Base-by-base conservation (phyloP, 2,329 filamentous ascomycete species). In the Calycina herbarum region DNA sequence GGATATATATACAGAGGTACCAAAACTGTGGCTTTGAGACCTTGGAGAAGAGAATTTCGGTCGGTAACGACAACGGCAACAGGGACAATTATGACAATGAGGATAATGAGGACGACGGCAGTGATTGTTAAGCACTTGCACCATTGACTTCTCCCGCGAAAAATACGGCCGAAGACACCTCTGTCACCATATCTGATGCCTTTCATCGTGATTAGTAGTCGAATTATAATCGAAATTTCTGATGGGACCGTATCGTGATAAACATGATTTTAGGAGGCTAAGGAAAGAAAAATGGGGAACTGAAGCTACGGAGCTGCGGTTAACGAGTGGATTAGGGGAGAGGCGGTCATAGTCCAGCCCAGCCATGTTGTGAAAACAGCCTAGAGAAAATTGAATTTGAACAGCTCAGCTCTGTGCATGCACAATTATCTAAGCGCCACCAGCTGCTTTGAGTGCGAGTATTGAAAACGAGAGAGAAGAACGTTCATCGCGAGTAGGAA, bases 1-100 rank as follows among this genome's bases (percentile, higher is more conserved):
- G 56, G 56, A 57, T 57, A 57, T 11, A 57, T 35, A 20, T 33
- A 57, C 24, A 57, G 15, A 29, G 56, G 56, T n/a, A 57, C 27
- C 27, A 57, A 17, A 35, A 57, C 56, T 1, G 48, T 54, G 48
- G 48, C 48, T 54, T 24, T 24, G 24, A 54, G 48, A 24, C 20
- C 24, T 27, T 24, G 48, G 8, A 54, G 20, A 13, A 54, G 48
- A 27, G 48, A 54, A 27, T 54, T 54, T 27, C 20, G n/a, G 2
- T 15, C 20, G 10, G 20, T 54, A 8, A 54, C 20, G 13, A 54
- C 48, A 54, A 54, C 48, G 24, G 20, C 48, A 54, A 24, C 10
- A 13, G 48, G 48, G 13, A 54, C 10, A 54, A 54, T 27, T 54
- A 54, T 54, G 48, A 54, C 24, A 24, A 54, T 24, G 4, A 54